A percentile compares a stretch with the other conserved stretches of the same genome.
Evolutionary conservation across 495 filamentous ascomycete genomes (phyloP).

Genomic region (Hamigera avellanea): DNA sequence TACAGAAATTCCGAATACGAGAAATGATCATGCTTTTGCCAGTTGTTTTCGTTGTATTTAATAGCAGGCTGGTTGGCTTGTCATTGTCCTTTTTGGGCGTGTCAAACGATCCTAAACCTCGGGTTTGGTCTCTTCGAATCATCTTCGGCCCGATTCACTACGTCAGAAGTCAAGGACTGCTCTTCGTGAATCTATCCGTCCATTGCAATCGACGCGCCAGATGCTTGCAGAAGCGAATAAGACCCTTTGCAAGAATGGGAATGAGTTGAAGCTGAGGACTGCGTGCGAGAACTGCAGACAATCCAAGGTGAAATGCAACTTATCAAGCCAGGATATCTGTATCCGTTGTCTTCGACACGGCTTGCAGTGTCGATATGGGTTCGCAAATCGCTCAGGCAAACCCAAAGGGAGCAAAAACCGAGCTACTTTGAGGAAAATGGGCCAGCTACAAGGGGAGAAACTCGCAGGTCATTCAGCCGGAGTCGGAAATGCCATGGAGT

Average conservation of each 20-base stretch:
- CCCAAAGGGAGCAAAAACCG: slow-evolving; percentile 38
- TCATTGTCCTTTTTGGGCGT: slow-evolving; percentile 5
- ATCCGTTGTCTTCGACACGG: slow-evolving; percentile 33
- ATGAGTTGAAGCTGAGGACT: slow-evolving; percentile 29
- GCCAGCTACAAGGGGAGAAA: slow-evolving; percentile 7
- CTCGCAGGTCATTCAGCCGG: no score
- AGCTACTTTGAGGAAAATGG: slow-evolving; percentile 30
- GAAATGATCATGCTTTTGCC: slow-evolving; percentile 13
- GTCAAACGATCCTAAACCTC: no score
- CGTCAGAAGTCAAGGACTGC: no score
- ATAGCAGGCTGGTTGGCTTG: neutral
- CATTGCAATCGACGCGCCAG: no score
- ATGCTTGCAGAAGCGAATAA: slow-evolving; percentile 26
- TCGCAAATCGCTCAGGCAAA: slow-evolving; percentile 35
- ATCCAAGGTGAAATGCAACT: slow-evolving; percentile 37
- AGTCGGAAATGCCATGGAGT: no score
- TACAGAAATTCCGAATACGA: slow-evolving; percentile 24
- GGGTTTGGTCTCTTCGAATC: no score
- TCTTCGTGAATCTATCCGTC: no score
- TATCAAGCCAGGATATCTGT: slow-evolving; percentile 29
- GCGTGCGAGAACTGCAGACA: slow-evolving; percentile 37
- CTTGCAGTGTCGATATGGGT: slow-evolving; percentile 32
- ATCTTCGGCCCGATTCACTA: no score
- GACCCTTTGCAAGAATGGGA: slow-evolving; percentile 12
- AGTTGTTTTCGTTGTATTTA: slow-evolving; percentile 1